Conservation (phyloP, 257 asterid species). For the Striga asiatica region DNA sequence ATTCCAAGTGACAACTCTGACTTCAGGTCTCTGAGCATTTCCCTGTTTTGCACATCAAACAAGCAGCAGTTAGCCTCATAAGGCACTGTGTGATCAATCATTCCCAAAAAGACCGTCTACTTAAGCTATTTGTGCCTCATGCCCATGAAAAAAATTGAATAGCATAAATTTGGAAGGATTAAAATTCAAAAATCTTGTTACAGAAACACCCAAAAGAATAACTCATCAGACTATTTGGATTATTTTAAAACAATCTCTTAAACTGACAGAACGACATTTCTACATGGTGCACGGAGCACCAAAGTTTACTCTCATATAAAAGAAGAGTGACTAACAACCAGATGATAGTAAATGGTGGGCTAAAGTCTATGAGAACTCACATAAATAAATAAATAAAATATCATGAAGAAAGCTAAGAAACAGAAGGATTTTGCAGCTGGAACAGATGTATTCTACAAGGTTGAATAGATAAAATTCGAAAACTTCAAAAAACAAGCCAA, state of each 20-base stretch:
- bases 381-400: too few relatives aligned
- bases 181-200: too few relatives aligned
- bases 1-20: conserved; percentile 85
- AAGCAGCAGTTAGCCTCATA: conserved; percentile 12
- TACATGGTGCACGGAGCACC: too few relatives aligned
- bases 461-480: not conserved
- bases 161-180: too few relatives aligned
- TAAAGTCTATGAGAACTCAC: too few relatives aligned
- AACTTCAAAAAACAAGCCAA: conserved; percentile 4
- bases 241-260: too few relatives aligned
- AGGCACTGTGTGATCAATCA: not conserved
- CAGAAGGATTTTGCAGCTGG: not conserved
- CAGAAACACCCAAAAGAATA: too few relatives aligned
- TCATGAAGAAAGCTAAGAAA: not conserved
- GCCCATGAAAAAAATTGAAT: not conserved
- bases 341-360: too few relatives aligned
- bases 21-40: conserved; percentile 98
- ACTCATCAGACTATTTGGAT: too few relatives aligned
- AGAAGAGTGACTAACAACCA: too few relatives aligned
- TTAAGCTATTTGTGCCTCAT: not conserved
- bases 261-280: too few relatives aligned
- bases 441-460: not conserved
- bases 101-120: not conserved
- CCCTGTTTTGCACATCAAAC: conserved; percentile 46
- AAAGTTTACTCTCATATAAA: too few relatives aligned